Conservation (phyloP, 768 basidiomycete genomes). For the Russula brevipes region DNA sequence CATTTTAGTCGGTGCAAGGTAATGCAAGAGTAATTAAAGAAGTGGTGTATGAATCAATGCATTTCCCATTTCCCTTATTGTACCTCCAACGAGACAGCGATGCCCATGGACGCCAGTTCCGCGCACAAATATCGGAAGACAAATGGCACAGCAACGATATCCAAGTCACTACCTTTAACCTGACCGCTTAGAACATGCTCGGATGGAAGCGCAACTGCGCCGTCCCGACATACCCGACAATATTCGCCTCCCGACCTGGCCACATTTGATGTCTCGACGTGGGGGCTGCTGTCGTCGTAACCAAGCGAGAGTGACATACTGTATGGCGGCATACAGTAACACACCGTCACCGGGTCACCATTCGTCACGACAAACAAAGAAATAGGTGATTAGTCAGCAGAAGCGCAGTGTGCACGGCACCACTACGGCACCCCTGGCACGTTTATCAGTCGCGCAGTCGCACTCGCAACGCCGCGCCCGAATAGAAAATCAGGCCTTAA, state of each 20-base stretch:
- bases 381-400: too few species aligned
- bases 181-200: constrained; percentile 56
- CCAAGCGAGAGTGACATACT: constrained; percentile 96
- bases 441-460: too few species aligned
- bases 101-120: constrained; percentile 98
- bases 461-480: too few species aligned
- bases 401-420: too few species aligned
- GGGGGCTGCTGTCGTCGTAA: constrained; percentile 81
- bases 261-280: constrained; percentile 54
- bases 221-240: constrained; percentile 85
- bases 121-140: constrained; percentile 93
- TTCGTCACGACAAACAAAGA: too few species aligned
- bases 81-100: constrained; percentile 80
- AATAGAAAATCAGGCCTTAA: too few species aligned
- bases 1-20: background rate
- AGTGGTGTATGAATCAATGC: too few species aligned
- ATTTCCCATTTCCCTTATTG: constrained; percentile 26
- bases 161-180: constrained; percentile 75
- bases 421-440: too few species aligned
- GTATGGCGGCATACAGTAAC: too few species aligned
- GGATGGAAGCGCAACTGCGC: constrained; percentile 61
- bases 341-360: too few species aligned
- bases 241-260: constrained; percentile 86
- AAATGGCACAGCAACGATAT: constrained; percentile 93
- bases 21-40: too few species aligned